Percentiles rank a stretch among this genome's conserved stretches.
Conservation (phyloP, 2,329 filamentous ascomycete genomes). For the Phyllosticta citribraziliensis region DNA sequence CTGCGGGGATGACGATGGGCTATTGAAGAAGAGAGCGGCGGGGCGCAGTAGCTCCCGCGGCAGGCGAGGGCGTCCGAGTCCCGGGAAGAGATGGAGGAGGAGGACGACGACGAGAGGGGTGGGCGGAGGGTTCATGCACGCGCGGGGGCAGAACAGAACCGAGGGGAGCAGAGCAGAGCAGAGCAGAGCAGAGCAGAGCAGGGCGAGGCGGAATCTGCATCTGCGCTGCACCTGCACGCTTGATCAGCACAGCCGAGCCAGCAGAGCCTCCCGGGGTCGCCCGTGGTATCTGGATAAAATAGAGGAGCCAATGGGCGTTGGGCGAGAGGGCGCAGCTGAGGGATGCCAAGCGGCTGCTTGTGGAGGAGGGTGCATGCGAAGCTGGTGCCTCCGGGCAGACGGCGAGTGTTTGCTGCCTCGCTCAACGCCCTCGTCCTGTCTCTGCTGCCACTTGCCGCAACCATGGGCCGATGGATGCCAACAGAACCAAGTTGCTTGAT, state of each 20-base stretch:
- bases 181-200: not conserved
- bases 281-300: not conserved
- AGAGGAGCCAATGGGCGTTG: not conserved
- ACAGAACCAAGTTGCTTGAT: not conserved
- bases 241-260: not conserved
- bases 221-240: not conserved
- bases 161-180: not conserved
- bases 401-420: not conserved
- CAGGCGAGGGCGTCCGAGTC: not conserved
- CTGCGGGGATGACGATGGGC: slow-evolving; percentile 12
- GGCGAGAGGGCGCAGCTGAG: not conserved
- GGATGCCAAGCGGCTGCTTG: not conserved
- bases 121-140: not conserved
- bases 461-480: not conserved
- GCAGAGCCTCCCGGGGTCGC: not conserved
- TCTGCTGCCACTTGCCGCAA: too few relatives aligned
- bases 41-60: not conserved
- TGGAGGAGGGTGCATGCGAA: not conserved
- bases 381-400: not conserved
- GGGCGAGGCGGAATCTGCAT: not conserved
- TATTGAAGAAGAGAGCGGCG: not conserved
- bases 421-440: not conserved
- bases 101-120: not conserved
- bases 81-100: too few relatives aligned
- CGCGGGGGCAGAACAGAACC: not conserved